Percentiles rank a stretch among this genome's conserved stretches.
phyloP scores from a whole-genome alignment of 139 green algal genomes.

The Coelastrella sp. region DNA sequence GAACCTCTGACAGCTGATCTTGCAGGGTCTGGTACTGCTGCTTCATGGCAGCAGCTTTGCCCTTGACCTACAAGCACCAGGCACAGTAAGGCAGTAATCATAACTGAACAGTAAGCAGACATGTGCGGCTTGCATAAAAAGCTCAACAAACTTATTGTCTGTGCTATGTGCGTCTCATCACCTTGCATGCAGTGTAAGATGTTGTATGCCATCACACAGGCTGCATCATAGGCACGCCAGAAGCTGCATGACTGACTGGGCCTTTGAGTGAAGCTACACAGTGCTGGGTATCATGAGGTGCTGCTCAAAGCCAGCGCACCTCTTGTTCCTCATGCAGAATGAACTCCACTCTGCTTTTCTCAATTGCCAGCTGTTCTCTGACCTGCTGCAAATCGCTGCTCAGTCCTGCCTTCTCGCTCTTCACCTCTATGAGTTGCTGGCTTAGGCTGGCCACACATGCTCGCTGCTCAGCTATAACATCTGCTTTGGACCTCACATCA shows the following conservation, averaged over 20 bases:
- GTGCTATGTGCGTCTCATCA: too few species aligned
- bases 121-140: not conserved
- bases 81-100: not conserved
- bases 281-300: not conserved
- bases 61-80: conserved; percentile 30
- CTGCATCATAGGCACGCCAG: not conserved
- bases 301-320: not conserved
- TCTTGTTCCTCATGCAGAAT: conserved; percentile 22
- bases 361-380: conserved; percentile 13
- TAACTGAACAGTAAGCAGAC: not conserved
- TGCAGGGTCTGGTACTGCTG: not conserved
- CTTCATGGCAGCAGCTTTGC: not conserved
- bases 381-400: not conserved
- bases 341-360: not conserved
- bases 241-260: not conserved
- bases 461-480: conserved; percentile 35
- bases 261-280: too few species aligned
- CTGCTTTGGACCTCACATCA: conserved; percentile 15
- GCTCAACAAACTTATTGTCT: too few species aligned
- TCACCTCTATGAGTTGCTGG: conserved; percentile 27
- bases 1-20: conserved; percentile 13
- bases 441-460: conserved; percentile 3
- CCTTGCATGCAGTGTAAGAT: too few species aligned
- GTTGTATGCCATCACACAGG: not conserved
- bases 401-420: conserved; percentile 3